These are phyloP conservation scores for Komagataella pseudopastoris DNA, from an alignment of 805 yeast genomes.

Conservation along the genomic window DNA sequence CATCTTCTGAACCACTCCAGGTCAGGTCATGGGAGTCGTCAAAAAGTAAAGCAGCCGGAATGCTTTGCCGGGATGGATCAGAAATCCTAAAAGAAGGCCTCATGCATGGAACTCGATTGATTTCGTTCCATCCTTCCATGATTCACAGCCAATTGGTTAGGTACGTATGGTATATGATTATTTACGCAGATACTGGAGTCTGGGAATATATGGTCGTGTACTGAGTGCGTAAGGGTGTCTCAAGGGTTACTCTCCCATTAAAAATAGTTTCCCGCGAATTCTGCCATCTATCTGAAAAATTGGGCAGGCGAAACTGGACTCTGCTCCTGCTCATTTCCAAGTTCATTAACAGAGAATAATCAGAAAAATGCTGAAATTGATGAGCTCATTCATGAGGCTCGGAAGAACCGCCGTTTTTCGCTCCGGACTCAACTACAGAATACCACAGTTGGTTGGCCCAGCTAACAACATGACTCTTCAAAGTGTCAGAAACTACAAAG, in stretches of 20 bases:
- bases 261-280: not conserved
- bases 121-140: constrained; percentile 43
- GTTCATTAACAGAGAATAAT: not conserved
- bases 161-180: not conserved
- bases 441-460: not conserved
- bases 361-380: not conserved
- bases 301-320: not conserved
- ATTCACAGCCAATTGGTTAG: not conserved
- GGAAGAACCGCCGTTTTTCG: not conserved
- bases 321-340: not conserved
- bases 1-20: constrained; percentile 73
- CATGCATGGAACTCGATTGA: constrained; percentile 12
- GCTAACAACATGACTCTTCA: constrained; percentile 7
- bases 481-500: constrained; percentile 63
- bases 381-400: not conserved
- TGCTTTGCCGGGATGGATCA: not conserved
- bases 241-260: not conserved
- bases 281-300: not conserved
- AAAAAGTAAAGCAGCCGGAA: constrained; percentile 28
- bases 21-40: constrained; percentile 65
- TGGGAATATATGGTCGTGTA: not conserved
- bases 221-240: not conserved
- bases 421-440: not conserved
- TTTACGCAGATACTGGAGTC: not conserved
- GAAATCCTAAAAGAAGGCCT: not conserved